These are phyloP conservation scores for Euphorbia lathyris DNA, from an alignment of 345 rosid genomes.

Conservation along the genomic window DNA sequence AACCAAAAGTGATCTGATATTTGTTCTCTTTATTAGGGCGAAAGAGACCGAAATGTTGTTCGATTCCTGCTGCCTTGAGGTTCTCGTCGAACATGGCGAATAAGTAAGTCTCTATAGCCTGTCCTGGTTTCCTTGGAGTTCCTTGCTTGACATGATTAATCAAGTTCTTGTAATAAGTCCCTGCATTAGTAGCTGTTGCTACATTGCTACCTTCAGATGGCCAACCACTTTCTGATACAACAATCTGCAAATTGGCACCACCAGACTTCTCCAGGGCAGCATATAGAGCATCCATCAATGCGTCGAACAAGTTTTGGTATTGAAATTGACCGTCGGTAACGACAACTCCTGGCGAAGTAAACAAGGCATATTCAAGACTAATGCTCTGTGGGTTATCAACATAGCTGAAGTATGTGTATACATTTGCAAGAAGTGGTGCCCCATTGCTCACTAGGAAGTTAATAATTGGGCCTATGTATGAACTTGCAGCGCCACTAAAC, in stretches of 20 bases:
- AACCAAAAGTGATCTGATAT: slow-evolving; percentile 15
- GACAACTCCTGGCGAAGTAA: slow-evolving; percentile 13
- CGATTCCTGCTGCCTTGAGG: slow-evolving; percentile 12
- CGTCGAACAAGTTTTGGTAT: slow-evolving; percentile 30
- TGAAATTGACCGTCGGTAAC: slow-evolving; percentile 14
- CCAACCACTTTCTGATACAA: slow-evolving; percentile 33
- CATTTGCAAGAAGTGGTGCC: slow-evolving; percentile 26
- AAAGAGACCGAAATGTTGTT: slow-evolving; percentile 21
- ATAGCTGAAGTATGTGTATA: slow-evolving; percentile 27
- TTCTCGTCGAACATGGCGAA: slow-evolving; percentile 27
- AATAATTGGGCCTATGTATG: slow-evolving; percentile 28
- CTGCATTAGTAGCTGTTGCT: slow-evolving; percentile 17
- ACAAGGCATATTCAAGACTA: slow-evolving; percentile 20
- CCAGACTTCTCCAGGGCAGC: slow-evolving; percentile 25
- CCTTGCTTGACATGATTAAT: slow-evolving; percentile 20
- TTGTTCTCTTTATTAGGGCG: slow-evolving; percentile 17
- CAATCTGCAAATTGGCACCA: slow-evolving; percentile 6
- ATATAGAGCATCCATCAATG: slow-evolving; percentile 16
- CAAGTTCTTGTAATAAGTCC: slow-evolving; percentile 19
- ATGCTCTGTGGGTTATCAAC: neutral
- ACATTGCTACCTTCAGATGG: slow-evolving; percentile 21
- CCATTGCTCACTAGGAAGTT: slow-evolving; percentile 13
- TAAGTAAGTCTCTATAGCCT: slow-evolving; percentile 16
- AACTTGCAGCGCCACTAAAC: slow-evolving; percentile 12
- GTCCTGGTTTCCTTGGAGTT: slow-evolving; percentile 26